A percentile compares a stretch with the other conserved stretches of the same genome.
phyloP scores from a whole-genome alignment of 2,329 filamentous ascomycete genomes.

The Xylaria sp. region DNA sequence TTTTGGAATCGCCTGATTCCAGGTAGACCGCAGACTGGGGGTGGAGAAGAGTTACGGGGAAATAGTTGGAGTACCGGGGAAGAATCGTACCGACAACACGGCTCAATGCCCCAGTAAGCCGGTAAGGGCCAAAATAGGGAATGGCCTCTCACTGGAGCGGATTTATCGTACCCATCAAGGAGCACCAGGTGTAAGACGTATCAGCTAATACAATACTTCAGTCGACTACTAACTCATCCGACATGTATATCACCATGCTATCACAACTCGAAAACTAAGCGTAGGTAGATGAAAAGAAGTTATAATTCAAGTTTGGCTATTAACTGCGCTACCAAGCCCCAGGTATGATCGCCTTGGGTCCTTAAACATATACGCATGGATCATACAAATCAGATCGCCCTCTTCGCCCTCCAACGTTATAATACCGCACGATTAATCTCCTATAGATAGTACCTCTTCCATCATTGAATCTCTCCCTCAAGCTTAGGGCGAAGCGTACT shows the following conservation, averaged over 20 bases:
- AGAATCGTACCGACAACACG: conserved; percentile 21
- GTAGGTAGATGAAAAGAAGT: too few species aligned
- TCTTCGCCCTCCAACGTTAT: neutral
- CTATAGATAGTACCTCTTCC: neutral
- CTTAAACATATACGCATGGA: neutral
- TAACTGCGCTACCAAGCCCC: neutral
- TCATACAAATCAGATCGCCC: too few species aligned
- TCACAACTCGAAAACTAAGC: too few species aligned
- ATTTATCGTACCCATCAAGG: conserved; percentile 1
- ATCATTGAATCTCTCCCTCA: too few species aligned
- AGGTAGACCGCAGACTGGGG: neutral
- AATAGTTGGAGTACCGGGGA: conserved; percentile 21
- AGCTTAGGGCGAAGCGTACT: conserved; percentile 50
- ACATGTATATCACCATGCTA: too few species aligned
- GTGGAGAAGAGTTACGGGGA: conserved; percentile 15
- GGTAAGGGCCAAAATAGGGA: conserved; percentile 2
- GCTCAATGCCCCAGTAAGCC: conserved; percentile 6
- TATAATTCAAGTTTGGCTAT: neutral
- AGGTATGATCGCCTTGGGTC: neutral
- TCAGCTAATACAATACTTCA: neutral
- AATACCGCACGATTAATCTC: neutral
- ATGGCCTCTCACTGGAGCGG: conserved; percentile 21
- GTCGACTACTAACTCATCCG: neutral
- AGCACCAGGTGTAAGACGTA: neutral
- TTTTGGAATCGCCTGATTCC: neutral